Evolutionary conservation across 129 eudicot genomes (phyloP), one percentile per base, ranked within the genome.

Genomic region (Artemisia argyi): DNA sequence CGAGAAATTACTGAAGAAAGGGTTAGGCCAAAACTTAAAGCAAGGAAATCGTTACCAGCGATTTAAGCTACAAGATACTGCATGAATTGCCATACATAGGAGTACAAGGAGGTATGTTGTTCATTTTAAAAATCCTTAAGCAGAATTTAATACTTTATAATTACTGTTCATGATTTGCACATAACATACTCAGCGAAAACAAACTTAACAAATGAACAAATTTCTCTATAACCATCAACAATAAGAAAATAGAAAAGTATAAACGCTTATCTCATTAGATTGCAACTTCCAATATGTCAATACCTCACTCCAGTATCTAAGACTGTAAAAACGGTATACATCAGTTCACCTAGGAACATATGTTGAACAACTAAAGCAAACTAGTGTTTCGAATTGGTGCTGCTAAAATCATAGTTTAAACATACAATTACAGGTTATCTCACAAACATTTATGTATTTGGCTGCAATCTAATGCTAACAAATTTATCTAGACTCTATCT

Each of bases 351-450:
- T n/a, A n/a, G n/a, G n/a, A 28, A 35, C 17, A 75, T 9, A 22
- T n/a, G 22, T 24, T 54, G 65, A 65, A 4, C 78, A 65, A 65
- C 73, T 22, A 65, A 16, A 44, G 12, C 58, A 65, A 9, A 17
- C 16, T 75, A 64, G 0, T 14, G 61, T 76, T 16, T 47, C 18
- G 18, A 24, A 66, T 3, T 18, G 12, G n/a, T 74, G 46, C 9
- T 5, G 46, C 46, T 13, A 66, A 48, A 17, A 13, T 48, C 58
- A 20, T 14, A 35, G 44, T 35, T 48, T 28, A 11, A 66, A 66
- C 39, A 47, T 46, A 11, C 39, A 13, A 16, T 35, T 39, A 61
- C 46, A 52, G 18, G 28, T 11, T 44, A 46, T 56, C 39, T 42
- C 73, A 56, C 46, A 66, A 66, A 66, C 55, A 66, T 56, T 39